A percentile compares a stretch with the other conserved stretches of the same genome.
Evolutionary conservation across 352 stramenopile species (phyloP).

Genomic region (Paralagenidium karlingii): DNA sequence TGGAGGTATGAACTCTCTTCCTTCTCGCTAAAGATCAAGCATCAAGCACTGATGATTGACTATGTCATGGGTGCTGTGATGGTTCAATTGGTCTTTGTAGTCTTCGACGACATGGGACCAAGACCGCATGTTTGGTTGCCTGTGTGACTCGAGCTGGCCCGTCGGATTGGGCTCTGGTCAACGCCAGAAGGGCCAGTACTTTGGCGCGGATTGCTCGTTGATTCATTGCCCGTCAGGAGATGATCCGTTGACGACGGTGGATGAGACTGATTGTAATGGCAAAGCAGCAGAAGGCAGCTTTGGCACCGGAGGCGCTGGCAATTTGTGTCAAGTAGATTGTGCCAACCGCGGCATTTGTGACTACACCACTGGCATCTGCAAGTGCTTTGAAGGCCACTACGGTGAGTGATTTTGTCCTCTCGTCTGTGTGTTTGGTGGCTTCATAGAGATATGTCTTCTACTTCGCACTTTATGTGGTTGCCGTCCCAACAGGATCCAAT

Average conservation of each 20-base stretch:
- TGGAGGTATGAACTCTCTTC: constrained; percentile 12
- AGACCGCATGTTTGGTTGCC: constrained; percentile 55
- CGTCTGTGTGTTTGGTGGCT: too few relatives aligned
- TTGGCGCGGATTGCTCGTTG: constrained; percentile 77
- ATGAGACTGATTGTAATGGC: constrained; percentile 80
- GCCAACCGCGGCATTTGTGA: constrained; percentile 87
- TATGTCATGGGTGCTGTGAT: neutral
- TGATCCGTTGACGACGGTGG: constrained; percentile 59
- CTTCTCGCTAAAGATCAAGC: neutral
- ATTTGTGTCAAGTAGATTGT: constrained; percentile 80
- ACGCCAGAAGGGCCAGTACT: constrained; percentile 78
- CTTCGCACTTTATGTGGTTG: too few relatives aligned
- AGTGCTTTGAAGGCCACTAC: constrained; percentile 82
- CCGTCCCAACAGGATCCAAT: too few relatives aligned
- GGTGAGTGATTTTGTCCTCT: too few relatives aligned
- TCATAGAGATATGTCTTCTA: too few relatives aligned
- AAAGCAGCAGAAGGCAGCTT: constrained; percentile 21
- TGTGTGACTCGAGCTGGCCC: constrained; percentile 66
- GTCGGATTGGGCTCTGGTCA: constrained; percentile 61
- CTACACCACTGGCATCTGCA: constrained; percentile 72
- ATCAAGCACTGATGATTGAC: neutral
- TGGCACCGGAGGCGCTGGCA: constrained; percentile 22
- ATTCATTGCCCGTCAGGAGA: constrained; percentile 77
- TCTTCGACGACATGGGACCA: constrained; percentile 62
- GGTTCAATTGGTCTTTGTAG: too few relatives aligned